Evolutionary conservation across 306 rosid genomes (phyloP), one percentile per base, ranked within the genome.

Genomic region (Prunus salicina): DNA sequence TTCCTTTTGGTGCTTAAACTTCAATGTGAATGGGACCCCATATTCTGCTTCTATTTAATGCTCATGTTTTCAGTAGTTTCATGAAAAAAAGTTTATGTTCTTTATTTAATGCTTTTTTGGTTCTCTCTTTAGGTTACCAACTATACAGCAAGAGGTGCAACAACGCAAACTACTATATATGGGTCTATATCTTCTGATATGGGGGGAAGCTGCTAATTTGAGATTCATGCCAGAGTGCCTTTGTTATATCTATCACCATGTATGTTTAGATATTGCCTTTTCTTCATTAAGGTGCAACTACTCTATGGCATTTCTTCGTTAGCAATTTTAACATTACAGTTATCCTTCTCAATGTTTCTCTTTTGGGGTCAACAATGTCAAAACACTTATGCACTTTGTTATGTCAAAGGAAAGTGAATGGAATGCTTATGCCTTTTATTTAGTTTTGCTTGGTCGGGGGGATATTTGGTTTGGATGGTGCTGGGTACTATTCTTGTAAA

Each of bases 181-280:
- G 98, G 97, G 97, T 52, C 89, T 95, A 25, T 95, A 95, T 88
- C 98, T 95, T 87, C 85, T 95, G 74, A 95, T 95, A 75, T 95
- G 98, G 98, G 98, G 98, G 67, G 98, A 95, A 88, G 98, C 98
- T 8, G 98, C 98, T 67, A 95, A 95, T 80, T 79, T 95, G 79
- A 91, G 98, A 88, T 95, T 95, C 89, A 92, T 95, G 97, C 97
- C 98, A 28, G 98, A 95, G 87, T 95, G 98, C 69, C 97, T 95
- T 57, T 92, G 98, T 86, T 95, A 95, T 80, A 95, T 95, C 61
- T 95, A 95, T 86, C 98, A 95, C 83, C 98, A 95, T 81, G 98
- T 95, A 88, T 78, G 91, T 70, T 67, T 71, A 61, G 15, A 41
- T 13, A 25, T 43, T 25, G 5, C 16, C 28, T 22, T 49, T 11